These are phyloP conservation scores for Termitomyces sp. DNA, from an alignment of 1,284 basidiomycete species.

Conservation along the genomic window DNA sequence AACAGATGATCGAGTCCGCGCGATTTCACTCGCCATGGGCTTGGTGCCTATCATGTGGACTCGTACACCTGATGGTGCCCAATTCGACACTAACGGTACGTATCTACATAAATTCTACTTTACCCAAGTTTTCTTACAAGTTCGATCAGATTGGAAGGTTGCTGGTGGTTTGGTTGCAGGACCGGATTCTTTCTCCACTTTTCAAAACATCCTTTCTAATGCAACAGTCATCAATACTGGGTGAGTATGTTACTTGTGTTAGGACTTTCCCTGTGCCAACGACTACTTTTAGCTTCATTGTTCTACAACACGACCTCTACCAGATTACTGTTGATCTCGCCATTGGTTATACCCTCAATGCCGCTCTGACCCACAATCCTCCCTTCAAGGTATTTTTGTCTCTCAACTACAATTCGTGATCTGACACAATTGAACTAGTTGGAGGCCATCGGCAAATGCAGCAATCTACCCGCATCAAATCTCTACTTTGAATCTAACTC, in stretches of 20 bases:
- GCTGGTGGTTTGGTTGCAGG: slow-evolving; percentile 67
- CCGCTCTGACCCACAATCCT: slow-evolving; percentile 56
- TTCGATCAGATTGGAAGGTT: slow-evolving; percentile 71
- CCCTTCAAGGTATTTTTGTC: slow-evolving; percentile 48
- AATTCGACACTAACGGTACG: slow-evolving; percentile 76
- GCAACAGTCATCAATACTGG: slow-evolving; percentile 54
- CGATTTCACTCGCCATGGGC: slow-evolving; percentile 79
- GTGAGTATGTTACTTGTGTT: slow-evolving; percentile 22
- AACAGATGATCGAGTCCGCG: slow-evolving; percentile 83
- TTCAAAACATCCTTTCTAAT: slow-evolving; percentile 59
- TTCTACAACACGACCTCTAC: slow-evolving; percentile 85
- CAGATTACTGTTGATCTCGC: slow-evolving; percentile 85
- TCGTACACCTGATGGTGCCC: slow-evolving; percentile 45
- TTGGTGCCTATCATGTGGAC: slow-evolving; percentile 82
- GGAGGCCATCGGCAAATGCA: slow-evolving; percentile 62
- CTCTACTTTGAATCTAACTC: slow-evolving; percentile 63
- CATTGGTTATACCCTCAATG: slow-evolving; percentile 78
- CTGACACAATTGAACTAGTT: slow-evolving; percentile 36
- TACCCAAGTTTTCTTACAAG: slow-evolving; percentile 7
- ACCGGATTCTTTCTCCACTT: slow-evolving; percentile 47
- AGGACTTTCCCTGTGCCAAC: slow-evolving; percentile 15
- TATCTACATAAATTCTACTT: background rate
- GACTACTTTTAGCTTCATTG: slow-evolving; percentile 64
- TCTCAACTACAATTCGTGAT: background rate
- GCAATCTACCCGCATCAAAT: slow-evolving; percentile 45